phyloP scores from a whole-genome alignment of 495 filamentous ascomycete genomes.

The Lasiosphaeriaceae sp. region DNA sequence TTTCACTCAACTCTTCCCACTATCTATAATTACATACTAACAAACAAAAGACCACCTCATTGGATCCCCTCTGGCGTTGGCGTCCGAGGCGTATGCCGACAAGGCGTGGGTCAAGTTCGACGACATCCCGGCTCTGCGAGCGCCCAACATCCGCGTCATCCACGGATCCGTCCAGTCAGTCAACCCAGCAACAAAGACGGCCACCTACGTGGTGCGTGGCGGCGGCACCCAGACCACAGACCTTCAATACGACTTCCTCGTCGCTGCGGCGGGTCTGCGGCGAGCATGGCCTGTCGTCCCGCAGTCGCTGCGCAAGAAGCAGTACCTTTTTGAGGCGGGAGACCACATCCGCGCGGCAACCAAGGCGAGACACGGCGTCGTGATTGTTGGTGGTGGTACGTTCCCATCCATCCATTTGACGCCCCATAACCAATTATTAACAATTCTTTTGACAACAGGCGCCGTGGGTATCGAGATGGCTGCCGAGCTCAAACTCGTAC shows the following conservation, averaged over 20 bases:
- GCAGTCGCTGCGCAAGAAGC: slow-evolving; percentile 45
- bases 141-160: slow-evolving; percentile 45
- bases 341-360: slow-evolving; percentile 39
- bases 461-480: slow-evolving; percentile 73
- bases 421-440: neutral
- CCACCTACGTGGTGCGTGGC: slow-evolving; percentile 34
- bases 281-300: slow-evolving; percentile 63
- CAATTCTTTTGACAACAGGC: slow-evolving; percentile 27
- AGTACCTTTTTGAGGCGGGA: slow-evolving; percentile 55
- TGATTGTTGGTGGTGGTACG: slow-evolving; percentile 54
- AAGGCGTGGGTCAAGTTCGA: slow-evolving; percentile 60
- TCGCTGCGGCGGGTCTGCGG: slow-evolving; percentile 57
- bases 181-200: slow-evolving; percentile 48
- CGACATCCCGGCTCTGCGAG: slow-evolving; percentile 54
- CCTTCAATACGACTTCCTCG: slow-evolving; percentile 60
- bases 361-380: slow-evolving; percentile 45
- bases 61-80: slow-evolving; percentile 59
- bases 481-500: slow-evolving; percentile 57
- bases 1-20: neutral
- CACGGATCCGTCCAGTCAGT: slow-evolving; percentile 55
- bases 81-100: slow-evolving; percentile 49
- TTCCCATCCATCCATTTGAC: neutral
- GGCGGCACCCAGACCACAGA: slow-evolving; percentile 23
- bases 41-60: slow-evolving; percentile 52
- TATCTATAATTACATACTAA: neutral